phyloP scores from a whole-genome alignment of 2,329 filamentous ascomycete species.

The Phoma sp. region DNA sequence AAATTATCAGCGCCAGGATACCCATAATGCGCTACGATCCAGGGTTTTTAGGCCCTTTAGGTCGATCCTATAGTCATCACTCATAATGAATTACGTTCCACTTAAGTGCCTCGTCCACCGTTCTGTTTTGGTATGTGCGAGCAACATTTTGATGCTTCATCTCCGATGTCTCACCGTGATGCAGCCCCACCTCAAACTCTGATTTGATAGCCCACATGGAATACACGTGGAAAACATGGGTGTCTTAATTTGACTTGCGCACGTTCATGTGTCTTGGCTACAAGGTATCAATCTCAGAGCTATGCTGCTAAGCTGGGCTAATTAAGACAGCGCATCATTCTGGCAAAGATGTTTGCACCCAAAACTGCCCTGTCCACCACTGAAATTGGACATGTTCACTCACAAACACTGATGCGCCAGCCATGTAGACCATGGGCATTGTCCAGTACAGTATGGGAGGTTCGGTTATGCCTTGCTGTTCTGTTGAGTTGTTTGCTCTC shows the following conservation, averaged over 20 bases:
- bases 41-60: not conserved
- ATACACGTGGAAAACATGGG: not conserved
- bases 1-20: not conserved
- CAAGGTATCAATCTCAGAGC: not conserved
- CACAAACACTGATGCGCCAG: no score
- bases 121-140: not conserved
- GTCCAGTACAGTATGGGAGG: no score
- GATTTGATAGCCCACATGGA: not conserved
- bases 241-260: not conserved
- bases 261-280: not conserved
- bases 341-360: no score
- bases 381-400: no score
- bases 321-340: no score
- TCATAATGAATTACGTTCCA: not conserved
- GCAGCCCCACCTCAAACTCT: not conserved
- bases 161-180: constrained; percentile 2
- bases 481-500: no score
- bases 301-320: not conserved
- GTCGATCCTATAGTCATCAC: not conserved
- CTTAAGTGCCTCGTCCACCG: no score
- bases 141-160: not conserved
- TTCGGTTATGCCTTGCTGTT: no score
- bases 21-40: not conserved
- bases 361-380: no score
- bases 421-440: no score